These are phyloP conservation scores for Fragilariopsis cylindrus DNA, from an alignment of 108 stramenopile genomes.

Conservation along the genomic window DNA sequence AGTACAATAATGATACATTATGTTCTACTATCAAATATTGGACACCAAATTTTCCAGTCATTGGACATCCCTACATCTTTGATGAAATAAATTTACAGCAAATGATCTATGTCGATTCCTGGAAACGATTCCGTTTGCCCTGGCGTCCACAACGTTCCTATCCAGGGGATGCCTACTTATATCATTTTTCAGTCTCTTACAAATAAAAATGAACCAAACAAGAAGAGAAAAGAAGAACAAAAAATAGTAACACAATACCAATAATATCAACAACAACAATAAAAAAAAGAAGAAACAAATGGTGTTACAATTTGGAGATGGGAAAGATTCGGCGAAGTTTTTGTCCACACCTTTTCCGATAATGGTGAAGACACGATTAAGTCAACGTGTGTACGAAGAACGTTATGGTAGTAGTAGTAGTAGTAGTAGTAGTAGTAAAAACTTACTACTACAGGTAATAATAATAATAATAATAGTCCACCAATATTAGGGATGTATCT, in stretches of 20 bases:
- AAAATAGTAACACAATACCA: no score
- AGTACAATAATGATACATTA: neutral
- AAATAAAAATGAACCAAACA: neutral
- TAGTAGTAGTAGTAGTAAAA: neutral
- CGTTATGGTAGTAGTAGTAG: neutral
- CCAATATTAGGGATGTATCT: neutral
- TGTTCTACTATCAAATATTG: neutral
- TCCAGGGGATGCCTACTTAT: neutral
- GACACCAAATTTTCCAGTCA: neutral
- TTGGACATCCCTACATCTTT: neutral
- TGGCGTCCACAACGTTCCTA: neutral
- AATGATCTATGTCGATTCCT: neutral
- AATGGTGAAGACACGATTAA: neutral
- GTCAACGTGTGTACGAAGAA: neutral
- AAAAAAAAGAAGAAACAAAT: neutral
- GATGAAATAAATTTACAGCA: neutral
- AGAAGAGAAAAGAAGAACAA: no score
- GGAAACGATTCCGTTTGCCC: neutral
- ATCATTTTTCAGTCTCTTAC: neutral
- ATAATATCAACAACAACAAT: neutral
- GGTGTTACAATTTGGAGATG: neutral
- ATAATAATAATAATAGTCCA: neutral
- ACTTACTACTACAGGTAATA: neutral
- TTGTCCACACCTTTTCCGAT: neutral
- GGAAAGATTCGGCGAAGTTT: constrained; percentile 1